These are phyloP conservation scores for Phanerochaete carnosa DNA, from an alignment of 768 basidiomycete species.

Conservation along the genomic window DNA sequence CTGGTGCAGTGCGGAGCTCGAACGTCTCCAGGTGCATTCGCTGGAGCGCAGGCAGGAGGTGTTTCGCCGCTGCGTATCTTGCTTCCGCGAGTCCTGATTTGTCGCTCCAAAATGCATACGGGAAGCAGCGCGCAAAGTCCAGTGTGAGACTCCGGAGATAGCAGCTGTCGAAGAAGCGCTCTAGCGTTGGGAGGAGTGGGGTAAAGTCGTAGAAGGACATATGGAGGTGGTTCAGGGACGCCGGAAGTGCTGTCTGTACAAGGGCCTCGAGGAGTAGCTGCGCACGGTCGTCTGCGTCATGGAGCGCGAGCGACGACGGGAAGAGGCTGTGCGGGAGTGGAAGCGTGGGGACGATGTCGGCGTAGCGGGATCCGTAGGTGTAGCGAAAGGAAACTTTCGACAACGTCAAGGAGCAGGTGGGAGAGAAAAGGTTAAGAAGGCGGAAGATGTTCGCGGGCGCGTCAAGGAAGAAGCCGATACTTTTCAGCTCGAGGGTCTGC, in stretches of 20 bases:
- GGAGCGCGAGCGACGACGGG: not conserved
- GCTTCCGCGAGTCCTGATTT: not conserved
- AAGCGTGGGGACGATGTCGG: not conserved
- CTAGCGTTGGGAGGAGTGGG: not conserved
- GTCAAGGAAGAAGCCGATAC: not conserved
- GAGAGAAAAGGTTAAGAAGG: not conserved
- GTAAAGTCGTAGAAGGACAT: constrained; percentile 2
- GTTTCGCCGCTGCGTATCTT: not conserved
- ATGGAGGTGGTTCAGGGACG: not conserved
- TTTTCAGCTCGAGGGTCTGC: not conserved
- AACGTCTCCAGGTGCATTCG: not conserved
- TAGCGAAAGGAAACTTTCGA: not conserved
- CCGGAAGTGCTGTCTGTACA: not conserved
- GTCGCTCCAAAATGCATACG: not conserved
- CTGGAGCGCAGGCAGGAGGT: not conserved
- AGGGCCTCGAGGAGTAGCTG: not conserved
- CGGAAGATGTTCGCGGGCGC: not conserved
- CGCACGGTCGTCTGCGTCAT: not conserved
- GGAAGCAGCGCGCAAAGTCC: not conserved
- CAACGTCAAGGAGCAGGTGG: not conserved
- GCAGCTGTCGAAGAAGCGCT: not conserved
- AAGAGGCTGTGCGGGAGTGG: not conserved
- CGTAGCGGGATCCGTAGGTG: not conserved
- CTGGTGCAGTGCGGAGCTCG: not conserved
- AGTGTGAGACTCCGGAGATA: not conserved